These are phyloP conservation scores for Lavandula angustifolia DNA, from an alignment of 257 asterid species.

Conservation along the genomic window DNA sequence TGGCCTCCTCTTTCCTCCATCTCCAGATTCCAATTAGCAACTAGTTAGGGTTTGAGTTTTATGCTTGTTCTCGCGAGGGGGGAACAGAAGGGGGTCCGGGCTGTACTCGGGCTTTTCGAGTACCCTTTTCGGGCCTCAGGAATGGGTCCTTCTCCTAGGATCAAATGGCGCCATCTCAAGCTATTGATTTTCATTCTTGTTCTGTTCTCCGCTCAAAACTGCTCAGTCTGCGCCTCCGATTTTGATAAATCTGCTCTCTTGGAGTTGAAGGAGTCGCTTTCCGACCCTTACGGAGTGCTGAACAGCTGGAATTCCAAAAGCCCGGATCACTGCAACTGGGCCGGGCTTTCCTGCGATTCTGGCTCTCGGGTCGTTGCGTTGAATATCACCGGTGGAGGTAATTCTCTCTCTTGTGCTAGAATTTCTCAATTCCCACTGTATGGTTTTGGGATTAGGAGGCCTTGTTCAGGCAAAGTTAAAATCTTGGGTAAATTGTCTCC, in stretches of 20 bases:
- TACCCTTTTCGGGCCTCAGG: constrained; percentile 54
- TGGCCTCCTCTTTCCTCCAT: constrained; percentile 34
- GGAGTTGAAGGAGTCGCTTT: constrained; percentile 69
- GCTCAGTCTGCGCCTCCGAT: constrained; percentile 49
- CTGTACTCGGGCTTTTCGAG: constrained; percentile 37
- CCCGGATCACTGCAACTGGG: constrained; percentile 73
- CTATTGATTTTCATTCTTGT: constrained; percentile 53
- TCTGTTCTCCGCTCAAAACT: constrained; percentile 46
- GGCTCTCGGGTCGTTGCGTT: constrained; percentile 68
- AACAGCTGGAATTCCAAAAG: constrained; percentile 56
- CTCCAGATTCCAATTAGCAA: constrained; percentile 31
- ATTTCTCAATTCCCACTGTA: constrained; percentile 75
- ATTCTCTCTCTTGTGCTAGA: constrained; percentile 66
- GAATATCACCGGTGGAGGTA: constrained; percentile 82
- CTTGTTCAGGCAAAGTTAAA: constrained; percentile 51
- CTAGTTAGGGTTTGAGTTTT: constrained; percentile 44
- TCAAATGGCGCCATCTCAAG: constrained; percentile 69
- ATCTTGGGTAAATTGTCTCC: constrained; percentile 59
- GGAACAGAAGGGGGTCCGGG: constrained; percentile 34
- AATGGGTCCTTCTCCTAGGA: constrained; percentile 68
- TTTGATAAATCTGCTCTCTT: constrained; percentile 78
- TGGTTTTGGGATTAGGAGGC: constrained; percentile 78
- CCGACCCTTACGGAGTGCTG: constrained; percentile 65
- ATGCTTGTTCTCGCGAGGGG: constrained; percentile 26
- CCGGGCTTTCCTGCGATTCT: constrained; percentile 70